phyloP scores from a whole-genome alignment of 257 asterid genomes.

The Parsonsia alboflavescens region DNA sequence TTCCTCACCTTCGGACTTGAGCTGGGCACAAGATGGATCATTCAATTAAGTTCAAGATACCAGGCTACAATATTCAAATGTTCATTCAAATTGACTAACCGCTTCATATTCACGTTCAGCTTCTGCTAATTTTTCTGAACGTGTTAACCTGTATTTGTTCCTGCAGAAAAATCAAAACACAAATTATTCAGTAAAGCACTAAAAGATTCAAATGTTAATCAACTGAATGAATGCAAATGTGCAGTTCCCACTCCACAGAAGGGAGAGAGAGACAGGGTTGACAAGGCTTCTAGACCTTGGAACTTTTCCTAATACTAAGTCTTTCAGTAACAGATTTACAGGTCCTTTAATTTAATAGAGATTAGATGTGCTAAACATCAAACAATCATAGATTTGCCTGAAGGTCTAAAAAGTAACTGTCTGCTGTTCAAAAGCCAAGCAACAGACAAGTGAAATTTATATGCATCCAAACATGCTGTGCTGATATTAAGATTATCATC shows the following conservation, averaged over 20 bases:
- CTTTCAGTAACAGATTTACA: not conserved
- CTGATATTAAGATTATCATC: not conserved
- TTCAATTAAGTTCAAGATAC: conserved; percentile 8
- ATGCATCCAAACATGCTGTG: not conserved
- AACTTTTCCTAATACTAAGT: not conserved
- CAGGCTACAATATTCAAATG: conserved; percentile 5
- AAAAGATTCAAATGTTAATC: not conserved
- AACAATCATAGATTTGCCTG: not conserved
- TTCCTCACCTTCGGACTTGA: conserved; percentile 51
- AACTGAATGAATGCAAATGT: not conserved
- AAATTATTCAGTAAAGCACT: not conserved
- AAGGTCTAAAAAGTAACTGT: not conserved
- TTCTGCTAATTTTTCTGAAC: conserved; percentile 77
- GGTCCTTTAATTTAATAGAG: not conserved
- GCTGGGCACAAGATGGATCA: conserved; percentile 17
- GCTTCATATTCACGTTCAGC: conserved; percentile 86
- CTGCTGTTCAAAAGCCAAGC: not conserved
- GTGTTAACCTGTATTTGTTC: conserved; percentile 75
- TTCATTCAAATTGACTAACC: conserved; percentile 38
- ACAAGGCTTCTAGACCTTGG: not conserved
- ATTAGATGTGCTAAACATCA: not conserved
- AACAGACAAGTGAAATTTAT: not conserved
- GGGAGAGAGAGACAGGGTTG: not conserved
- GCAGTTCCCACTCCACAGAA: not conserved
- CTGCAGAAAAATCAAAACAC: conserved; percentile 39